These are phyloP conservation scores for Alternaria incomplexa DNA, from an alignment of 2,329 filamentous ascomycete genomes.

Conservation along the genomic window DNA sequence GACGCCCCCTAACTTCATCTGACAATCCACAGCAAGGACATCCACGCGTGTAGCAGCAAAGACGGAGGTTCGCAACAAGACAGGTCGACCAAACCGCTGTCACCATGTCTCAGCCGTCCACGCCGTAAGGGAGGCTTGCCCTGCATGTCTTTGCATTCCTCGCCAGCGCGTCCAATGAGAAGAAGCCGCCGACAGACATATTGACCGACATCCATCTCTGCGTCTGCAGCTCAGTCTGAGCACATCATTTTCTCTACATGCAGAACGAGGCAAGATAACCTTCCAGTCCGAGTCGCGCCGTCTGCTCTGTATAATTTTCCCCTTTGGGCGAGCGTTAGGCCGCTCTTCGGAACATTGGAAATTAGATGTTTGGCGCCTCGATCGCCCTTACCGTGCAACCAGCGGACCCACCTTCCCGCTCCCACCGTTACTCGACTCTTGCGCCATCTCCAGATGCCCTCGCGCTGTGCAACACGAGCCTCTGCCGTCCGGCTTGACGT, in stretches of 20 bases:
- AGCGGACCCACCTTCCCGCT: constrained; percentile 19
- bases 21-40: background rate
- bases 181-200: background rate
- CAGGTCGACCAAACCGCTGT: background rate
- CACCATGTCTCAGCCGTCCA: constrained; percentile 22
- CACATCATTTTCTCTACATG: background rate
- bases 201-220: background rate
- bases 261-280: background rate
- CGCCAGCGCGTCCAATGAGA: constrained; percentile 17
- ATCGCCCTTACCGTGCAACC: constrained; percentile 30
- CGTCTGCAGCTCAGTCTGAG: background rate
- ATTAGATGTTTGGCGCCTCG: constrained; percentile 27
- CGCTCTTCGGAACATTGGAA: constrained; percentile 38
- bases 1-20: background rate
- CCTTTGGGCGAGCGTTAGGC: constrained; percentile 11
- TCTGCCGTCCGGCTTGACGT: constrained; percentile 18
- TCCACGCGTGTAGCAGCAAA: background rate
- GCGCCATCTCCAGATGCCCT: constrained; percentile 5
- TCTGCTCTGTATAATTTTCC: constrained; percentile 16
- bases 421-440: constrained; percentile 16
- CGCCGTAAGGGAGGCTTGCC: constrained; percentile 24
- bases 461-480: constrained; percentile 4
- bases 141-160: constrained; percentile 22
- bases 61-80: background rate
- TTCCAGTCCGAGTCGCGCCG: background rate